Base-by-base conservation (phyloP, 2,329 filamentous ascomycete genomes). In the Cladosporium sp. region DNA sequence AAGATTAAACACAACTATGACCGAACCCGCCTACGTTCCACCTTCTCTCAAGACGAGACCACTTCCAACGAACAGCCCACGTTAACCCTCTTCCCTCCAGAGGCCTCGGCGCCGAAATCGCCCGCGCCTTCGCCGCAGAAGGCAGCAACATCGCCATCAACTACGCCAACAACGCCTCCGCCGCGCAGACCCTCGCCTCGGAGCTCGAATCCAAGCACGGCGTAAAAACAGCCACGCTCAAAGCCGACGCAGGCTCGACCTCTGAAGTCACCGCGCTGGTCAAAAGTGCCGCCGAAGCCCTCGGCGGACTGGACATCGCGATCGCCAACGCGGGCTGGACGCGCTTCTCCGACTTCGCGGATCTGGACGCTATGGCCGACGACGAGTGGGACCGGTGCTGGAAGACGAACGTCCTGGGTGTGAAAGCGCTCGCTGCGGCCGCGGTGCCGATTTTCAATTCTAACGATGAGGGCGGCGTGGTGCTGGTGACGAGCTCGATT, bases 271-370 rank as follows among this genome's bases (percentile, higher is more conserved):
- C 81, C 58, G 79, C 80, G 0, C 82, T 89, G 0, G 85, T 93
- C 0, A 77, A 83, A 21, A 83, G 88, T 53, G 84, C 86, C 1
- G 81, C 88, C 57, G 78, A 83, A 29, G 78, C 77, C n/a, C 82
- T 92, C 68, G 90, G 89, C 5, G 86, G 88, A 1, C 76, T 95
- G n/a, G 91, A 95, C 78, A 83, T 92, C 49, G 81, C 95, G 55
- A 86, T 94, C 72, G 90, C 89, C 2, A 95, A 95, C 76, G 90
- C 89, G 21, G 87, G 87, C 28, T 89, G 85, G 84, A 89, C 87
- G 0, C 84, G 84, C 67, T 84, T 89, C 69, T 79, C 82, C 29
- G 78, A 80, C 2, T 89, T 88, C 72, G 78, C 75, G 21, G 85
- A 89, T 71, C 78, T 89, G 14, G 79, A 88, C 68, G 84, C 84